Evolutionary conservation across 208 protist genomes (phyloP), one percentile per base, ranked within the genome.

Genomic region (Acanthamoeba pearcei): DNA sequence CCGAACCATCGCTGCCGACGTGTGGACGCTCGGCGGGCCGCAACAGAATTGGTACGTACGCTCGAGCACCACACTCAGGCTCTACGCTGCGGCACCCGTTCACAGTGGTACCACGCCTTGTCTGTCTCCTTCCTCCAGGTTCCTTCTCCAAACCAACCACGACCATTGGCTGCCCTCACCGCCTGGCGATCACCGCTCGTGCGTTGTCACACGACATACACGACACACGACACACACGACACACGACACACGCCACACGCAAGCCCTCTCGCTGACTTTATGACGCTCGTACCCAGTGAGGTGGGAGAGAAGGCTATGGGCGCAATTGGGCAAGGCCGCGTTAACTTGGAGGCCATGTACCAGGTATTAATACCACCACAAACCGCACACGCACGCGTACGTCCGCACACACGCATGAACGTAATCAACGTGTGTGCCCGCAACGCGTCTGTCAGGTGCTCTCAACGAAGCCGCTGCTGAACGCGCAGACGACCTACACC

Each of bases 141-240:
- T 91, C 29, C 60, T 91, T 12, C 60, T 91, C 22, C 83, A 91
- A 32, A 91, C 83, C 29, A 91, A 91, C n/a, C 83, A 91, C 32
- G 83, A 91, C n/a, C 83, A 91, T 3, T 91, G 83, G 83, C 29
- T 49, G 83, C 83, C 83, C n/a, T 91, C 83, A 24, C 83, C 83
- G 24, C 57, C 83, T 17, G 83, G 83, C 2, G 83, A 91, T 32
- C 83, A 91, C 42, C 51, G 83, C 29, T 72, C 57, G 83, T 91
- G 66, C n/a, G 83, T 62, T 35, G 32, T 1, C 32, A 38, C 38
- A 38, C 38, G n/a, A n/a, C n/a, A n/a, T n/a, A n/a, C n/a, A n/a
- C n/a, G n/a, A 38, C 38, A 38, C 38, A 38, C 3, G 35, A 38
- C 38, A 38, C 38, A 38, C 38, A 38, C 2, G 38, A 38, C 38